Evolutionary conservation across 2,329 filamentous ascomycete genomes (phyloP), one percentile per base, ranked within the genome.

Genomic region (Penicillium sp.): DNA sequence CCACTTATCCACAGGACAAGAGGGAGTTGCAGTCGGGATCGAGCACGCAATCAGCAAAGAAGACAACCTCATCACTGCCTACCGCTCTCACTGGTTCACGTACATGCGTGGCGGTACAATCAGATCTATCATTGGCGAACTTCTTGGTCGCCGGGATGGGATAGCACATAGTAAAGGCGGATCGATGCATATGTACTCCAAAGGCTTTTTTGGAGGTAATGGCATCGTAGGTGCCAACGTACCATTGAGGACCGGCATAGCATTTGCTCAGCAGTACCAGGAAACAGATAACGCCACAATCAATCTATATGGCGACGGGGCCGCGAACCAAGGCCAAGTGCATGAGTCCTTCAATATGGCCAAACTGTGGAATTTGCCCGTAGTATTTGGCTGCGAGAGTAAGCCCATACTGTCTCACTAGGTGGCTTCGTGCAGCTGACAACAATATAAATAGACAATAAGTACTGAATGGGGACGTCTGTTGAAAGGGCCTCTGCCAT

Each of bases 261-360:
- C 92, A 61, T 99, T 99, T 72, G 95, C 95, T 60, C 92, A 98
- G 82, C 89, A 97, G 82, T 99, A 99, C 84, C 86, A 87, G 73
- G 86, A 84, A 73, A 88, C 89, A 82, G 89, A 91, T 82, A 93
- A 91, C 74, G 89, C 91, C 63, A 90, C 89, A 62, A 84, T 99
- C 68, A 86, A 93, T 64, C 86, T 99, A 58, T 99, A 99, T 80
- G 95, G 95, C 83, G 95, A 99, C 72, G 95, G 95, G 84, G 95
- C 95, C 66, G 91, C 89, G 84, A 99, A 99, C 85, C 95, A 99
- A 84, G 95, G 95, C 64, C 95, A 99, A 81, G 95, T 99, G 70
- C 99, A 98, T 73, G 95, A 99, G 85, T 93, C 95, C 61, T 99
- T 96, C 87, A 99, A 99, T 88, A 99, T 99, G 95, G 95, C 95